Conservation (phyloP, 2,329 filamentous ascomycete genomes). For the Corniculantispora saksenae region DNA sequence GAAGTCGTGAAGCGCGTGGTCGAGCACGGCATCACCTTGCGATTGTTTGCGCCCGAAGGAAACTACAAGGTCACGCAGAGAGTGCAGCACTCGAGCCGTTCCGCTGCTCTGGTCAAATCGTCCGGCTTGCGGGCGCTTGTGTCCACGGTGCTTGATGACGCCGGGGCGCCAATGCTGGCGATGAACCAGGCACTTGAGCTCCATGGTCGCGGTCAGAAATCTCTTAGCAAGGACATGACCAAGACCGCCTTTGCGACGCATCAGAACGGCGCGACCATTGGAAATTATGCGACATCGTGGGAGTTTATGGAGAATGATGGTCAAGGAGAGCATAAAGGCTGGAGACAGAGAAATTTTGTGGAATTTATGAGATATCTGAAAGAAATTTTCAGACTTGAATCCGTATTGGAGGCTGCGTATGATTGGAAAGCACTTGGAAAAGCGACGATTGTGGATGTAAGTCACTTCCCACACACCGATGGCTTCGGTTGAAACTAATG, state of each 20-base stretch:
- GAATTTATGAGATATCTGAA: constrained; percentile 42
- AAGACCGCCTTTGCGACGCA: constrained; percentile 40
- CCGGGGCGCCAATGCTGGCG: constrained; percentile 38
- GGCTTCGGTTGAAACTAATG: constrained; percentile 8
- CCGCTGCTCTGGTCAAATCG: constrained; percentile 37
- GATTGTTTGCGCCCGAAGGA: constrained; percentile 34
- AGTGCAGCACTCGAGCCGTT: constrained; percentile 39
- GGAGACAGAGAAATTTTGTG: constrained; percentile 40
- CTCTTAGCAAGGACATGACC: constrained; percentile 34
- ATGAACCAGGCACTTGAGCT: constrained; percentile 35
- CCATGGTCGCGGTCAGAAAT: constrained; percentile 32
- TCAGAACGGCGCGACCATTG: constrained; percentile 34
- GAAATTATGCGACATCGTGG: constrained; percentile 37
- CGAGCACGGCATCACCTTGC: constrained; percentile 40
- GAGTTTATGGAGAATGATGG: constrained; percentile 43
- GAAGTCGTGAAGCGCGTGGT: constrained; percentile 42
- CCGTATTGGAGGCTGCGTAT: constrained; percentile 32
- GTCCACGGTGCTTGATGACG: constrained; percentile 39
- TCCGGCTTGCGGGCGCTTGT: constrained; percentile 38
- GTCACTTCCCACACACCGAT: constrained; percentile 20
- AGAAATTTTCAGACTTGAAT: constrained; percentile 40
- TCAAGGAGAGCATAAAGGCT: constrained; percentile 39
- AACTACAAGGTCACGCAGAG: constrained; percentile 25
- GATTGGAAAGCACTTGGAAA: constrained; percentile 40
- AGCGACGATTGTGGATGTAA: constrained; percentile 42